A percentile compares a stretch with the other conserved stretches of the same genome.
These are phyloP conservation scores for Phytophthora pistaciae DNA, from an alignment of 352 stramenopile species.

Conservation along the genomic window DNA sequence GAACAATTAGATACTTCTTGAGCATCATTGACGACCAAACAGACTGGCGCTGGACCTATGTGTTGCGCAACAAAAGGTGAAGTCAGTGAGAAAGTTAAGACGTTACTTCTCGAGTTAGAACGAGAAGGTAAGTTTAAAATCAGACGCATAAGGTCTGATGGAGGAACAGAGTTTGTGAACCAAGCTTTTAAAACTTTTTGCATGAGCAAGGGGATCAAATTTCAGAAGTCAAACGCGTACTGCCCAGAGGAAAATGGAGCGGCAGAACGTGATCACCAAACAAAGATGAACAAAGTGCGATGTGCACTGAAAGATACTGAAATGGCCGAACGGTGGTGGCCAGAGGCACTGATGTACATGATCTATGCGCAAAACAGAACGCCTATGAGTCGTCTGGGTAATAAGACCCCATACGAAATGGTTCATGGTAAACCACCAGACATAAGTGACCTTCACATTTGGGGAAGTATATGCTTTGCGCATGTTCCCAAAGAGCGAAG, in stretches of 20 bases:
- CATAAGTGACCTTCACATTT: constrained; percentile 5
- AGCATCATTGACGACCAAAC: background rate
- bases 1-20: background rate
- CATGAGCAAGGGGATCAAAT: background rate
- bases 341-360: constrained; percentile 4
- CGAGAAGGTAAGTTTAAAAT: background rate
- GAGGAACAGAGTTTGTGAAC: background rate
- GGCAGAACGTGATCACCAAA: background rate
- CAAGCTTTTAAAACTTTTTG: background rate
- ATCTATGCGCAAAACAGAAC: background rate
- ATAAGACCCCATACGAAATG: constrained; percentile 12
- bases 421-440: constrained; percentile 9
- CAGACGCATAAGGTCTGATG: background rate
- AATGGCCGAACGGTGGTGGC: background rate
- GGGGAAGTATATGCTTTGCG: constrained; percentile 11
- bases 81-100: background rate
- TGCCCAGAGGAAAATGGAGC: background rate
- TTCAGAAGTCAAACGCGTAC: background rate
- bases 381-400: background rate
- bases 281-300: background rate
- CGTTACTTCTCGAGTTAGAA: background rate
- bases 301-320: background rate
- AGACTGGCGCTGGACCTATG: background rate
- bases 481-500: constrained; percentile 4
- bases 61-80: background rate